phyloP scores from a whole-genome alignment of 2,329 filamentous ascomycete species.

The Colletotrichum paranaense region DNA sequence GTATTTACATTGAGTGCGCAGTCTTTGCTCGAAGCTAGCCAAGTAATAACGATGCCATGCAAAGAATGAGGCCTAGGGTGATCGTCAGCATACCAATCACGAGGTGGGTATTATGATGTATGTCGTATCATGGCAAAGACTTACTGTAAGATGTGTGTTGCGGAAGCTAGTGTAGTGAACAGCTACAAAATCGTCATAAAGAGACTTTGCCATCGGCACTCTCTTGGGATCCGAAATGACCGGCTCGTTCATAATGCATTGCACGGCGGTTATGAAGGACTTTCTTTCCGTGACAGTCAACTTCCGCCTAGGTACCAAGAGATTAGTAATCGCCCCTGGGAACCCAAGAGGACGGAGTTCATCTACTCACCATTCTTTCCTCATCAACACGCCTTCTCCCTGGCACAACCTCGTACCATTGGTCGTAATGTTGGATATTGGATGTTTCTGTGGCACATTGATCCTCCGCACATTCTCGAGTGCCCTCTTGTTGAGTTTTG shows the following conservation, averaged over 20 bases:
- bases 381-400: neutral
- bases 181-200: constrained; percentile 39
- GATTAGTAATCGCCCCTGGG: neutral
- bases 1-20: constrained; percentile 35
- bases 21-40: constrained; percentile 26
- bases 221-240: constrained; percentile 12
- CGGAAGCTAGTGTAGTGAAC: constrained; percentile 32
- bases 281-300: constrained; percentile 38
- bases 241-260: constrained; percentile 42
- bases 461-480: neutral
- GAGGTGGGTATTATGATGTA: no score
- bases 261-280: constrained; percentile 41
- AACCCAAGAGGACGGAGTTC: neutral
- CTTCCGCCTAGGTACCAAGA: constrained; percentile 30
- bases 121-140: neutral
- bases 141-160: constrained; percentile 31
- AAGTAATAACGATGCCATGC: constrained; percentile 37
- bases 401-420: neutral
- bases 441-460: neutral
- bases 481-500: constrained; percentile 1
- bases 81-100: no score
- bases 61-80: constrained; percentile 26
- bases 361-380: constrained; percentile 21
- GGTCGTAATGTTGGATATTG: neutral
- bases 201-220: constrained; percentile 37